These are phyloP conservation scores for Nakazawaea ishiwadae DNA, from an alignment of 805 yeast genomes.

Conservation along the genomic window DNA sequence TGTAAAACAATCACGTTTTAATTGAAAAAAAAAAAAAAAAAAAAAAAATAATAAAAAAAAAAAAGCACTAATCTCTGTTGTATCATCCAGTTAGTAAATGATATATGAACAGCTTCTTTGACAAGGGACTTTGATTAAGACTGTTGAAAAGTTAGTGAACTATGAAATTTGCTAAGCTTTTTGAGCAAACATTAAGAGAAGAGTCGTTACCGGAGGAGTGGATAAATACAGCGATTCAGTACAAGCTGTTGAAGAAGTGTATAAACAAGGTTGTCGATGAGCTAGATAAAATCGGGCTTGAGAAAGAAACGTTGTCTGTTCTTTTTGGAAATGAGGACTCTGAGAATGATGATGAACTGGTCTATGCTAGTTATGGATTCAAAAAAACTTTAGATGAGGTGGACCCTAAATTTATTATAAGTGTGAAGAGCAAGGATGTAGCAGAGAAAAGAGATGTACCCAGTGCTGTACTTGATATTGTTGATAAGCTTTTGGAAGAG, in stretches of 20 bases:
- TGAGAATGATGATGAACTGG: slow-evolving; percentile 31
- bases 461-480: slow-evolving; percentile 16
- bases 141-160: too few relatives aligned
- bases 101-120: too few relatives aligned
- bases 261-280: slow-evolving; percentile 63
- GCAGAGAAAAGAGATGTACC: background rate
- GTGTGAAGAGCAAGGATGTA: slow-evolving; percentile 3
- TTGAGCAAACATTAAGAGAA: slow-evolving; percentile 56
- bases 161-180: slow-evolving; percentile 76
- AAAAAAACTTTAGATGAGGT: slow-evolving; percentile 21
- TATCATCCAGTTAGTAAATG: too few relatives aligned
- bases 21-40: too few relatives aligned
- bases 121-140: too few relatives aligned
- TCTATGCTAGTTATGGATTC: slow-evolving; percentile 37
- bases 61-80: too few relatives aligned
- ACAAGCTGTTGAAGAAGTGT: slow-evolving; percentile 64
- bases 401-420: slow-evolving; percentile 34
- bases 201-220: slow-evolving; percentile 64
- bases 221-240: slow-evolving; percentile 65
- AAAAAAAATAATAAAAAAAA: too few relatives aligned
- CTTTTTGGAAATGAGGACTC: slow-evolving; percentile 10
- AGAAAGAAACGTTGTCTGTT: slow-evolving; percentile 32
- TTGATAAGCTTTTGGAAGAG: background rate
- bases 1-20: too few relatives aligned
- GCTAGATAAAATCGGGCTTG: slow-evolving; percentile 52